phyloP scores from a whole-genome alignment of 805 yeast species.

The Ogataea henricii region DNA sequence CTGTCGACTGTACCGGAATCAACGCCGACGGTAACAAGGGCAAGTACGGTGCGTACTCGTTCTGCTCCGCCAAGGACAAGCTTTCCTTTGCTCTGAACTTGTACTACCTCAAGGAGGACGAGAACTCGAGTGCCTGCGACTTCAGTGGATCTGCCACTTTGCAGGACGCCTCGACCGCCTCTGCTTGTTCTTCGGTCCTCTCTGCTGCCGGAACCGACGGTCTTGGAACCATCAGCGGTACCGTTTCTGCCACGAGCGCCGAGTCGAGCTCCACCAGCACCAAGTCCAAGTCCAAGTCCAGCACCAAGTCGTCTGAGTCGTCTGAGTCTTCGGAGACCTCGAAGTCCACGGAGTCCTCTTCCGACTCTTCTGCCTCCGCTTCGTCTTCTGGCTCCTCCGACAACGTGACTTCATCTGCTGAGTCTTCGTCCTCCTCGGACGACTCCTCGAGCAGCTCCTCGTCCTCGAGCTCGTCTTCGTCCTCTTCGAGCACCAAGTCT shows the following conservation, averaged over 20 bases:
- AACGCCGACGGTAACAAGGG: conserved; percentile 64
- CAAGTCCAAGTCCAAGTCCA: conserved; percentile 20
- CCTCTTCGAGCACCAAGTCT: conserved; percentile 7
- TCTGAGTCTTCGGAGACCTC: neutral
- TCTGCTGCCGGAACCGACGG: conserved; percentile 72
- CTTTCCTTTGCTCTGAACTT: conserved; percentile 64
- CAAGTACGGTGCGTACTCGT: conserved; percentile 70
- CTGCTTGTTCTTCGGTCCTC: conserved; percentile 58
- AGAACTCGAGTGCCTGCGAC: conserved; percentile 56
- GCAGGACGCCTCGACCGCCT: conserved; percentile 47
- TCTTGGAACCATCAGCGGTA: conserved; percentile 52
- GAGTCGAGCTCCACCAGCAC: conserved; percentile 24
- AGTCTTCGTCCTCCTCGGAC: neutral
- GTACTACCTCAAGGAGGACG: conserved; percentile 55
- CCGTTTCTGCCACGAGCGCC: conserved; percentile 32
- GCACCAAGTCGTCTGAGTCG: conserved; percentile 13
- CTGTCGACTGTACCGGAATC: conserved; percentile 59
- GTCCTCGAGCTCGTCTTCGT: conserved; percentile 9
- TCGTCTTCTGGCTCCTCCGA: too few species aligned
- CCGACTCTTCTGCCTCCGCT: too few species aligned
- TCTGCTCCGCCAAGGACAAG: conserved; percentile 66
- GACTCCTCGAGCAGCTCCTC: conserved; percentile 5
- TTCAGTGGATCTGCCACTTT: conserved; percentile 70
- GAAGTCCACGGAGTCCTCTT: neutral
- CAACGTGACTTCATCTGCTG: neutral